These are phyloP conservation scores for Artemisia princeps DNA, from an alignment of 140 eudicot species.

Conservation along the genomic window DNA sequence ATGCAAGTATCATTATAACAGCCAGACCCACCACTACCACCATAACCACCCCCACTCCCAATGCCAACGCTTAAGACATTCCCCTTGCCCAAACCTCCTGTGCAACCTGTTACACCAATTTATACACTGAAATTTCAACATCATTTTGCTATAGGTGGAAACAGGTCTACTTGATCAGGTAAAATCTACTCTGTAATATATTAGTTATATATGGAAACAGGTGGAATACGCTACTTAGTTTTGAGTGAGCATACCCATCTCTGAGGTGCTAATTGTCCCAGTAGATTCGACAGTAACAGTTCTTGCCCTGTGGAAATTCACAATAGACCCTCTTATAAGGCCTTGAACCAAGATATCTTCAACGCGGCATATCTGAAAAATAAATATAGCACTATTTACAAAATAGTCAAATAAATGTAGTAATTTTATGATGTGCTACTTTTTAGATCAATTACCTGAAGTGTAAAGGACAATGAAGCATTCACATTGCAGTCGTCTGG, in stretches of 20 bases:
- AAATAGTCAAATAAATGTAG: conserved; percentile 1
- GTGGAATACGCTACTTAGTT: conserved; percentile 12
- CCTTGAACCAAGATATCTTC: conserved; percentile 94
- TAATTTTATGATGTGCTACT: background rate
- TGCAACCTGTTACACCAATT: conserved; percentile 56
- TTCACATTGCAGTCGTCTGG: conserved; percentile 96
- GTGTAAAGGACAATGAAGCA: conserved; percentile 87
- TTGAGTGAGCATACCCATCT: conserved; percentile 57
- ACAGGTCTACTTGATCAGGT: too few species aligned
- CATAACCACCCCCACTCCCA: conserved; percentile 96
- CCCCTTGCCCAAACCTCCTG: conserved; percentile 74
- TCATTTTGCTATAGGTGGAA: conserved; percentile 14
- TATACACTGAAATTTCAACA: conserved; percentile 2
- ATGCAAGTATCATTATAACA: conserved; percentile 56
- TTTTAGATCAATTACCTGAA: conserved; percentile 51
- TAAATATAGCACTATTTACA: conserved; percentile 15
- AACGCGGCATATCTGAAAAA: conserved; percentile 84
- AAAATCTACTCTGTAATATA: too few species aligned
- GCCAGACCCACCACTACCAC: conserved; percentile 84
- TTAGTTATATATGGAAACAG: too few species aligned
- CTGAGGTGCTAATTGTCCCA: conserved; percentile 79
- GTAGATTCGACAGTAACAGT: conserved; percentile 52
- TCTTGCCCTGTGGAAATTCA: conserved; percentile 84
- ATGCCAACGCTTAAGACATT: conserved; percentile 36
- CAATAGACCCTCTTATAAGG: conserved; percentile 74